Conservation (phyloP, 345 rosid species). For the Xanthoceras sorbifolium region DNA sequence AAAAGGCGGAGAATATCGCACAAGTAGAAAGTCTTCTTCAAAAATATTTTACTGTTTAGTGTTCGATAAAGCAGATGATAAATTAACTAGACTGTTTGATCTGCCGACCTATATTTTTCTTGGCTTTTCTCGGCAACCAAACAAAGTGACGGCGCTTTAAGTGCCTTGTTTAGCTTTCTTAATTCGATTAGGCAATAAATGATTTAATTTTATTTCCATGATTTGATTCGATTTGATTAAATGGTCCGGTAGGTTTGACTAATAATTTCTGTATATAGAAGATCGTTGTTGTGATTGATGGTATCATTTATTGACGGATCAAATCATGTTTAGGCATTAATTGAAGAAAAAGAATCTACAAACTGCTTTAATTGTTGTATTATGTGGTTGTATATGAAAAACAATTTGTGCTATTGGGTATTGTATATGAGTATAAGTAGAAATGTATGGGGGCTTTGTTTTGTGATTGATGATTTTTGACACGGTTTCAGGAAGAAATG, state of each 20-base stretch:
- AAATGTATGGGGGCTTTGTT: neutral
- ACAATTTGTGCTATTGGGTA: no score
- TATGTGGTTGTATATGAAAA: no score
- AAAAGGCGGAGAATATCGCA: slow-evolving; percentile 11
- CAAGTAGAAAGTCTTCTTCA: neutral
- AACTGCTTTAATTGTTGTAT: no score
- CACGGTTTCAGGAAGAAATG: slow-evolving; percentile 44
- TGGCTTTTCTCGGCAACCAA: neutral
- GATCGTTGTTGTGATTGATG: no score
- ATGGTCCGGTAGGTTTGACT: neutral
- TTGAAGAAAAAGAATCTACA: no score
- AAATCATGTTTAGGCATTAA: no score
- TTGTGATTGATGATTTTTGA: neutral
- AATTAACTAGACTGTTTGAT: neutral
- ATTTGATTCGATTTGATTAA: neutral
- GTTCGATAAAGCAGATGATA: neutral
- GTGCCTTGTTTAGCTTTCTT: neutral
- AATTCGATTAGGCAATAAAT: neutral
- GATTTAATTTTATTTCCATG: neutral
- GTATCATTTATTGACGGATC: no score
- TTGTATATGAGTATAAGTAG: neutral
- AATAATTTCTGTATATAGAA: neutral
- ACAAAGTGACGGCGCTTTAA: neutral
- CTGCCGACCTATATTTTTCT: neutral
- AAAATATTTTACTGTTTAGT: neutral